These are phyloP conservation scores for Ilyonectria robusta DNA, from an alignment of 2,329 filamentous ascomycete species.

Conservation along the genomic window DNA sequence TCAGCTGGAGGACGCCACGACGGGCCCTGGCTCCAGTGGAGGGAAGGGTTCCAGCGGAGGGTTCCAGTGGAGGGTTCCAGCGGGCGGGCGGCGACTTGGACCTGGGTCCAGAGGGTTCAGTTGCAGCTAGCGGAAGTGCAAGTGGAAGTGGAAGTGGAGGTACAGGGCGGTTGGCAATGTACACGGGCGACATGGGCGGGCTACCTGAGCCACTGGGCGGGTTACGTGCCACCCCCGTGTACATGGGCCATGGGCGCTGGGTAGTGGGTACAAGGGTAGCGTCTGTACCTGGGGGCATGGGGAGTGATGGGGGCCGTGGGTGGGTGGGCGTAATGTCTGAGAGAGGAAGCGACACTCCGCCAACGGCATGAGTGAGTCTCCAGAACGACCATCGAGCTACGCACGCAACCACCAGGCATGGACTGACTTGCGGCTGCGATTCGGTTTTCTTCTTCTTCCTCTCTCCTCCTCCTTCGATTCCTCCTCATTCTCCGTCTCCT, in stretches of 20 bases:
- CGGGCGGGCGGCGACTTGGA: slow-evolving; percentile 25
- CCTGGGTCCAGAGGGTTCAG: slow-evolving; percentile 23
- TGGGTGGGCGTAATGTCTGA: slow-evolving; percentile 40
- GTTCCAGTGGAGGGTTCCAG: slow-evolving; percentile 18
- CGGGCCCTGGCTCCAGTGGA: slow-evolving; percentile 44
- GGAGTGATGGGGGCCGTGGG: slow-evolving; percentile 22
- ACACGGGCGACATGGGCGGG: slow-evolving; percentile 19
- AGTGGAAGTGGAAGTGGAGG: slow-evolving; percentile 19
- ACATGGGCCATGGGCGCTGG: slow-evolving; percentile 8
- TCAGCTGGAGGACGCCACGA: slow-evolving; percentile 50
- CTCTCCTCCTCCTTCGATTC: slow-evolving; percentile 30
- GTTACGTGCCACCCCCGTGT: slow-evolving; percentile 5
- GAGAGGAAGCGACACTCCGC: slow-evolving; percentile 46
- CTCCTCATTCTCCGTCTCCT: slow-evolving; percentile 30
- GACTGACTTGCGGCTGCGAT: slow-evolving; percentile 45
- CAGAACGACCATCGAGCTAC: slow-evolving; percentile 41
- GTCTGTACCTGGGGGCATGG: slow-evolving; percentile 3
- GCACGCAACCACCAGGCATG: slow-evolving; percentile 50
- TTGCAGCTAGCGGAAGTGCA: slow-evolving; percentile 24
- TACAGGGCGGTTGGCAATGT: neutral
- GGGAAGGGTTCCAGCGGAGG: slow-evolving; percentile 17
- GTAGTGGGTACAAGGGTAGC: slow-evolving; percentile 19
- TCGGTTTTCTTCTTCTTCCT: slow-evolving; percentile 39
- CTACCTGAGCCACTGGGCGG: slow-evolving; percentile 14
- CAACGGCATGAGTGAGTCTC: slow-evolving; percentile 45